Base-by-base conservation (phyloP, 2,329 filamentous ascomycete genomes). In the Stemphylium lycopersici region DNA sequence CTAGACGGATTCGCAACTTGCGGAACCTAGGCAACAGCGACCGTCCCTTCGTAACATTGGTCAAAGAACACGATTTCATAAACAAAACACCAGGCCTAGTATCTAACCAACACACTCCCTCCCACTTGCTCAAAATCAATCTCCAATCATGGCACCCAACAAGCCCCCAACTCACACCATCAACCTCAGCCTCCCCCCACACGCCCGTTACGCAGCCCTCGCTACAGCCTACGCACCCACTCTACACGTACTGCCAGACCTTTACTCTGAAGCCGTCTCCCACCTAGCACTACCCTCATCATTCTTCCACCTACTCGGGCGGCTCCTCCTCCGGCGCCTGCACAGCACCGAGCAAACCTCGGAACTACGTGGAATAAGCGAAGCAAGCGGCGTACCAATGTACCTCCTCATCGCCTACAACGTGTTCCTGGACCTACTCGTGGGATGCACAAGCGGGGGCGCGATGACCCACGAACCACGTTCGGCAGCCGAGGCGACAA, bases 361-460 rank as follows among this genome's bases (percentile, higher is more conserved):
- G 39, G 87, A 89, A 67, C 70, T 90, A n/a, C 73, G 69, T 3
- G 86, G 86, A 0, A 85, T 89, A 32, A 78, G 80, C 22, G 68
- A 74, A 22, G 77, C 71, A 2, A 79, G 79, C 0, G 80, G 78
- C 0, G 75, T 89, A 3, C 77, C 82, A 1, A 76, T 88, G 68
- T 84, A 86, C 59, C 71, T 88, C 0, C 76, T 89, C 0, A 80
- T 89, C 2, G 81, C 81, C 2, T 80, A 87, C 61, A 89, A 89
- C 61, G 83, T 84, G 1, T 71, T 88, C 1, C 76, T 89, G 1
- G 87, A 90, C 62, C 73, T 84, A 4, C 75, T 89, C 32, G 81
- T 89, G 72, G 87, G 86, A 2, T 89, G 87, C 66, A 88, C 86
- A 1, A 87, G 84, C 56, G 83, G 84, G 18, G 83, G 78, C 13